Evolutionary conservation across 129 eudicot genomes (phyloP).

Genomic region (sunflower (Helianthus annuus)): HanXRQr2.0-SUNRISE NC_035441.2:160170599-160171098

Average conservation of each 20-base stretch:
- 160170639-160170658: too few relatives aligned
- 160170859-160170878: conserved; percentile 20
- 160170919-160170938: neutral
- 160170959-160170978: conserved; percentile 25
- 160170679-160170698: neutral
- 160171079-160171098: conserved; percentile 9
- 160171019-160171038: neutral
- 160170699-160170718: too few relatives aligned
- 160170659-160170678: too few relatives aligned
- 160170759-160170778: conserved; percentile 9
- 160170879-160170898: conserved; percentile 25
- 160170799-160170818: neutral
- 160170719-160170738: too few relatives aligned
- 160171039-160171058: neutral
- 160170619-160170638: too few relatives aligned
- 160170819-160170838: neutral
- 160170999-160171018: neutral
- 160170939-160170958: conserved; percentile 4
- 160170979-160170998: conserved; percentile 20
- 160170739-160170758: too few relatives aligned
- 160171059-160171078: neutral
- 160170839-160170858: neutral
- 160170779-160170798: conserved; percentile 15
- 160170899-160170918: neutral
- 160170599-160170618: too few relatives aligned